phyloP scores from a whole-genome alignment of 2,329 filamentous ascomycete genomes.

The Fusarium veterinarium region DNA sequence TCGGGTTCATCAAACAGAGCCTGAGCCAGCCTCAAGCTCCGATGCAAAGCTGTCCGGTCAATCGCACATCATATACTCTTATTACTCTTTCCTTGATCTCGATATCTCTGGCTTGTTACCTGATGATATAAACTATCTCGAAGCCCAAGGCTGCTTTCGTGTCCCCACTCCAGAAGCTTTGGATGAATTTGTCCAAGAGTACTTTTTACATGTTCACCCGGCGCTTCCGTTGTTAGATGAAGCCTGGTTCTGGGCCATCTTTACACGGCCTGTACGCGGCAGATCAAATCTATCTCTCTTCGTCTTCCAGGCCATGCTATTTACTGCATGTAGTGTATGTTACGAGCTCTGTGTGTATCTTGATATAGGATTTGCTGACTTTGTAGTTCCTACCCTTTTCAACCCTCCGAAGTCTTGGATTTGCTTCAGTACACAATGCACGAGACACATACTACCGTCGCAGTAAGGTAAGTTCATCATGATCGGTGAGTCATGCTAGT shows the following conservation, averaged over 20 bases:
- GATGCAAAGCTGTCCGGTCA: background rate
- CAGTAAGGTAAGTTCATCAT: slow-evolving; percentile 1
- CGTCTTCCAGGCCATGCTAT: slow-evolving; percentile 30
- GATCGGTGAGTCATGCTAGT: fast-evolving
- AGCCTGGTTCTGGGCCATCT: slow-evolving; percentile 25
- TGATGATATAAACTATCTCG: slow-evolving; percentile 24
- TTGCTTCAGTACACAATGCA: slow-evolving; percentile 13
- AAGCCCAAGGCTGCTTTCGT: slow-evolving; percentile 23
- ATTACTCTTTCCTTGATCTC: slow-evolving; percentile 14
- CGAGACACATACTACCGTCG: slow-evolving; percentile 26
- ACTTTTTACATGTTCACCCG: background rate
- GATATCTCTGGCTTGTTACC: slow-evolving; percentile 14
- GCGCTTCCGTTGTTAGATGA: background rate
- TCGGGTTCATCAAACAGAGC: background rate
- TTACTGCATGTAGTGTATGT: slow-evolving; percentile 25
- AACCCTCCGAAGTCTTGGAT: slow-evolving; percentile 15
- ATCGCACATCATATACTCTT: slow-evolving; percentile 25
- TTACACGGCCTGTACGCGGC: background rate
- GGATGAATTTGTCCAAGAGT: slow-evolving; percentile 1
- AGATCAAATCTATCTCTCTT: slow-evolving; percentile 10
- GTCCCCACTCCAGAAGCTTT: slow-evolving; percentile 15
- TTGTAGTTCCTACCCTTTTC: slow-evolving; percentile 12
- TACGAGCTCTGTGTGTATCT: background rate
- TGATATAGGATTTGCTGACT: background rate
- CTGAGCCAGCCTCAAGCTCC: background rate